Percentiles rank a stretch among this genome's conserved stretches.
Conservation (phyloP, 768 basidiomycete genomes). For the Hortiboletus campestris region DNA sequence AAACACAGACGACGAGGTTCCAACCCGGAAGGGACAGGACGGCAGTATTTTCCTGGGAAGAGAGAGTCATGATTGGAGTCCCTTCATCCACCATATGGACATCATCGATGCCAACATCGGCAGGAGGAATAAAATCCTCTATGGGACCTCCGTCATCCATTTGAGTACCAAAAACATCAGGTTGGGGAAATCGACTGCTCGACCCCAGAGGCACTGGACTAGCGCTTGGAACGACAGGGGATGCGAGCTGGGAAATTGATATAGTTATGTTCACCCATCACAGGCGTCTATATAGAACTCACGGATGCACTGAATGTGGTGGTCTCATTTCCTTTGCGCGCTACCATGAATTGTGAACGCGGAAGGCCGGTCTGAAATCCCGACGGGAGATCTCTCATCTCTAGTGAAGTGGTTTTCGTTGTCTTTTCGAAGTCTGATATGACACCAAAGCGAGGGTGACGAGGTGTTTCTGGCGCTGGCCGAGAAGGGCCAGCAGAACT, state of each 20-base stretch:
- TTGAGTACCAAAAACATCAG: conserved; percentile 21
- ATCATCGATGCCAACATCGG: conserved; percentile 32
- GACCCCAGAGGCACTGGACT: conserved; percentile 20
- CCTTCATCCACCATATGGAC: conserved; percentile 34
- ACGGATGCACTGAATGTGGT: conserved; percentile 1
- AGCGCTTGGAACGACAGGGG: conserved; percentile 22
- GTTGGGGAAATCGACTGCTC: conserved; percentile 8
- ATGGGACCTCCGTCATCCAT: conserved; percentile 9
- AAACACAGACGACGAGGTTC: conserved; percentile 50
- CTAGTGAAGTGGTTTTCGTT: conserved; percentile 12
- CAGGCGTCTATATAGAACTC: background rate
- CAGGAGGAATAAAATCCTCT: conserved; percentile 13
- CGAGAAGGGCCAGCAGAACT: conserved; percentile 28
- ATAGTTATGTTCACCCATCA: background rate
- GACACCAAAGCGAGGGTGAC: conserved; percentile 35
- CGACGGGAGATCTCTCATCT: conserved; percentile 24
- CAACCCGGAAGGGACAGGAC: conserved; percentile 46
- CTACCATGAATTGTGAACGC: conserved; percentile 17
- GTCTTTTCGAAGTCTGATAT: conserved; percentile 25
- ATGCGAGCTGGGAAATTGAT: conserved; percentile 1
- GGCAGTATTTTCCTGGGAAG: conserved; percentile 32
- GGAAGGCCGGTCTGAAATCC: conserved; percentile 23
- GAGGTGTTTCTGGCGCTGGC: conserved; percentile 36
- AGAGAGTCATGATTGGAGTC: conserved; percentile 3
- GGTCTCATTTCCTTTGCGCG: conserved; percentile 20